Conservation (phyloP, 1,139 yeast species). For the Magnusiomyces fungicola region DNA sequence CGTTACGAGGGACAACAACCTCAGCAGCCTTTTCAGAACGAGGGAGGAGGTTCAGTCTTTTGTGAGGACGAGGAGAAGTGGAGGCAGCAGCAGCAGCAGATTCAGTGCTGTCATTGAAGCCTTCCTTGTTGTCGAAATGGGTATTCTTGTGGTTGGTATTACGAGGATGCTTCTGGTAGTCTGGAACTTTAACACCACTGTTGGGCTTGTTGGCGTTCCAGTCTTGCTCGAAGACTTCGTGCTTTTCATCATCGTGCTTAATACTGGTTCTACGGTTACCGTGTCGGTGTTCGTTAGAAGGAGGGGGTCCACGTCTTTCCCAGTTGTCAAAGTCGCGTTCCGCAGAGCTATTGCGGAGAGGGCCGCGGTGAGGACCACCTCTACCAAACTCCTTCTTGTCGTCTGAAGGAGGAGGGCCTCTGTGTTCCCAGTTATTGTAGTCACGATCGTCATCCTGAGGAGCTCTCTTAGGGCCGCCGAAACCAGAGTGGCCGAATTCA, state of each 20-base stretch:
- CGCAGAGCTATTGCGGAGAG: too few relatives aligned
- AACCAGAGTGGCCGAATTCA: slow-evolving; percentile 31
- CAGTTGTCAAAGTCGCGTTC: slow-evolving; percentile 30
- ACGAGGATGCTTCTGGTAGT: background rate
- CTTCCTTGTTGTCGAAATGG: background rate
- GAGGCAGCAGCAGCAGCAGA: slow-evolving; percentile 13
- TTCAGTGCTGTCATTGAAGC: background rate
- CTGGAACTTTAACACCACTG: background rate
- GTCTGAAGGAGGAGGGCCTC: slow-evolving; percentile 26
- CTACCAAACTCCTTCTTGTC: slow-evolving; percentile 22
- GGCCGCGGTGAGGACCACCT: slow-evolving; percentile 30
- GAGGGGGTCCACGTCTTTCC: slow-evolving; percentile 33
- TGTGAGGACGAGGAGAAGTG: slow-evolving; percentile 16
- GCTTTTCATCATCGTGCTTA: slow-evolving; percentile 1
- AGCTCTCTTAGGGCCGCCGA: slow-evolving; percentile 17
- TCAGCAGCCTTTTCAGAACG: slow-evolving; percentile 24
- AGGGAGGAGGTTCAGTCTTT: slow-evolving; percentile 26
- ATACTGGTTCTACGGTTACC: background rate
- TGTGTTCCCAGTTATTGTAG: slow-evolving; percentile 31
- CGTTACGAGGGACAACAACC: slow-evolving; percentile 21
- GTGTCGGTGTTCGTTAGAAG: slow-evolving; percentile 16
- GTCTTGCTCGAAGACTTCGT: slow-evolving; percentile 1
- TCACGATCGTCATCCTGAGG: slow-evolving; percentile 22
- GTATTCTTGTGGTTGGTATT: slow-evolving; percentile 5
- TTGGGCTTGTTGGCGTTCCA: slow-evolving; percentile 7